Evolutionary conservation across 208 protist genomes (phyloP).

Genomic region (Leishmania arabica): DNA sequence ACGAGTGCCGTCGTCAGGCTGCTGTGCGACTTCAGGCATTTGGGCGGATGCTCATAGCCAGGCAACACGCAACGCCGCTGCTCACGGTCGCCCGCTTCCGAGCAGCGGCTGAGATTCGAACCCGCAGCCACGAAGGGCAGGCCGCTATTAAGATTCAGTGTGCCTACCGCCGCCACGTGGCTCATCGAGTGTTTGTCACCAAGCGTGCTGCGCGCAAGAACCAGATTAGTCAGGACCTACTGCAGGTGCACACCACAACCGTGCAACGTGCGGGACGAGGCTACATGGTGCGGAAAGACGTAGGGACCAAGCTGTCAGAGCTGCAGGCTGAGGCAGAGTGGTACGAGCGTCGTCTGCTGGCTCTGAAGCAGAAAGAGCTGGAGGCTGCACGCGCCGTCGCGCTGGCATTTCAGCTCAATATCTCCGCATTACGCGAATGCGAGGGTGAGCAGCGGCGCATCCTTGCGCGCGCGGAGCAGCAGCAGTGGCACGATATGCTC

Average conservation of each 20-base stretch:
- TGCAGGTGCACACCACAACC: neutral
- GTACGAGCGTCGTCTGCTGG: constrained; percentile 39
- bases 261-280: constrained; percentile 74
- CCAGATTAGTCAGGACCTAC: neutral
- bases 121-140: constrained; percentile 27
- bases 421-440: neutral
- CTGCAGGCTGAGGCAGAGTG: constrained; percentile 44
- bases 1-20: constrained; percentile 52
- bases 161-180: constrained; percentile 56
- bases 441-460: constrained; percentile 29
- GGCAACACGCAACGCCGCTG: constrained; percentile 29
- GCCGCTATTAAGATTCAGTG: constrained; percentile 63
- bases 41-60: constrained; percentile 62
- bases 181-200: constrained; percentile 32
- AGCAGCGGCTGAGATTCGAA: constrained; percentile 53
- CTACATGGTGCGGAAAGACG: constrained; percentile 39
- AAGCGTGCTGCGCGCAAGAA: constrained; percentile 23
- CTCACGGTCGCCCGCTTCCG: constrained; percentile 54
- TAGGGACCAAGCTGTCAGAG: constrained; percentile 31
- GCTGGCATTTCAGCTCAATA: neutral
- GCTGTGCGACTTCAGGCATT: constrained; percentile 76
- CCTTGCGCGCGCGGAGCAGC: constrained; percentile 21
- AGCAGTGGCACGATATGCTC: constrained; percentile 10
- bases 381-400: constrained; percentile 6
- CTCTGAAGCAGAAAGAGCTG: constrained; percentile 31